Evolutionary conservation across 192 early-diverging fungal species (phyloP), one percentile per base, ranked within the genome.

Genomic region (Physocladia obscura): DNA sequence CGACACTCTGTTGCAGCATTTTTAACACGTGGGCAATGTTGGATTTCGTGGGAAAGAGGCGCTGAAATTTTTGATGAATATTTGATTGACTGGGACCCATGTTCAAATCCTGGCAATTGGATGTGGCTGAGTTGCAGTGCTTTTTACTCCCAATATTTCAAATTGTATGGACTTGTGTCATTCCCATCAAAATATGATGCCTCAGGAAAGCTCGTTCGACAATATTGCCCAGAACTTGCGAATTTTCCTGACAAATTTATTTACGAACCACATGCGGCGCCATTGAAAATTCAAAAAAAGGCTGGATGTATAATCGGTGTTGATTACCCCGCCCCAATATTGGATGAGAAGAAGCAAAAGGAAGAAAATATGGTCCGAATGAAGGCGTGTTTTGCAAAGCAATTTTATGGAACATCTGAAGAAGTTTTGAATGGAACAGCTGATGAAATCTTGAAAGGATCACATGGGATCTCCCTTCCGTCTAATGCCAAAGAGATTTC

Each of bases 1-100:
- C 58, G 76, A 21, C 76, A 77, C 49, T 26, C 58, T 11, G 68
- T 74, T 27, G 76, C 76, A 29, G 61, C 51, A 56, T 77, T 77
- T 44, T 32, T 77, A 40, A 77, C 73, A 19, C 65, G 76, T 0
- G 76, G 76, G 8, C 60, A 77, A 22, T 70, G 61, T 4, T 77
- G 56, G 37, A 58, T 77, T 4, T 32, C 26, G 0, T 77, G 76
- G 76, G 68, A 71, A 57, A 57, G 65, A 6, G 76, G 76, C 19
- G 68, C 67, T 8, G 72, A 77, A 21, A 62, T 74, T 15, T 74
- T 74, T 49, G 76, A 77, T 15, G 62, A 71, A 34, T 48, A 63
- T 3, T 57, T 77, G 48, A 44, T 77, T 21, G 76, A 77, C 49
- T 30, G 31, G 22, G 71, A 77, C 34, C 48, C 50, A 15, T 37